Conservation (phyloP, 2,329 filamentous ascomycete genomes). For the Rutstroemia sydowiana region DNA sequence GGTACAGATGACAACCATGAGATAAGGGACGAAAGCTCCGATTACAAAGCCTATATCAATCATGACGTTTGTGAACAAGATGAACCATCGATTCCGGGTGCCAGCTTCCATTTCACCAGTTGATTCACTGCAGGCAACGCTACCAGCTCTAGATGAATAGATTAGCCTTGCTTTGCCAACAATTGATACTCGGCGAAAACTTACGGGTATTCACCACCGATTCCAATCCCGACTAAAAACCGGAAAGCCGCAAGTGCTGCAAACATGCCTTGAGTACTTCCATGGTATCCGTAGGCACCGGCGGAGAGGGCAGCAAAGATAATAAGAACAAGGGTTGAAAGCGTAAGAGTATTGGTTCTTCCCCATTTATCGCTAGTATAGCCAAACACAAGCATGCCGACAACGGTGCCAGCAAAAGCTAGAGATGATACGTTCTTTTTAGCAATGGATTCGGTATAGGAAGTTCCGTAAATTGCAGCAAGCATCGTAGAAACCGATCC, state of each 20-base stretch:
- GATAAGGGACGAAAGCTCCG: constrained; percentile 68
- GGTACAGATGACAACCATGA: constrained; percentile 49
- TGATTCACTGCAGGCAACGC: constrained; percentile 75
- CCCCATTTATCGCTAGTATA: constrained; percentile 79
- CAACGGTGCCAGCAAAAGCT: constrained; percentile 77
- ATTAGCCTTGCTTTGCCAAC: no score
- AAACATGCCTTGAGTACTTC: constrained; percentile 63
- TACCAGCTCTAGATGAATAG: no score
- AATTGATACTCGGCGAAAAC: no score
- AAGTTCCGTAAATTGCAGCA: constrained; percentile 54
- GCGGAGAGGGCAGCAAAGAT: constrained; percentile 75
- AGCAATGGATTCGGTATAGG: constrained; percentile 63
- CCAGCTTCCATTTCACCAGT: constrained; percentile 75
- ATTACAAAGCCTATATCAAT: constrained; percentile 74
- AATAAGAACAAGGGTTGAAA: constrained; percentile 77
- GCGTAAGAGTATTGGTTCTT: constrained; percentile 71
- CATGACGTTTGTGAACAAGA: constrained; percentile 82
- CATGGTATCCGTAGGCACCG: constrained; percentile 68
- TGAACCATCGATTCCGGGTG: constrained; percentile 83
- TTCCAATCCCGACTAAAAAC: constrained; percentile 63
- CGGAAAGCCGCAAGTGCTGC: constrained; percentile 74
- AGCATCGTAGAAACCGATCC: constrained; percentile 80
- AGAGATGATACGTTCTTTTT: constrained; percentile 72
- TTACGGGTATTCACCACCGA: constrained; percentile 75
- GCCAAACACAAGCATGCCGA: constrained; percentile 76